Evolutionary conservation across 331 rosid species (phyloP).

Genomic region (Arachis monticola): DNA sequence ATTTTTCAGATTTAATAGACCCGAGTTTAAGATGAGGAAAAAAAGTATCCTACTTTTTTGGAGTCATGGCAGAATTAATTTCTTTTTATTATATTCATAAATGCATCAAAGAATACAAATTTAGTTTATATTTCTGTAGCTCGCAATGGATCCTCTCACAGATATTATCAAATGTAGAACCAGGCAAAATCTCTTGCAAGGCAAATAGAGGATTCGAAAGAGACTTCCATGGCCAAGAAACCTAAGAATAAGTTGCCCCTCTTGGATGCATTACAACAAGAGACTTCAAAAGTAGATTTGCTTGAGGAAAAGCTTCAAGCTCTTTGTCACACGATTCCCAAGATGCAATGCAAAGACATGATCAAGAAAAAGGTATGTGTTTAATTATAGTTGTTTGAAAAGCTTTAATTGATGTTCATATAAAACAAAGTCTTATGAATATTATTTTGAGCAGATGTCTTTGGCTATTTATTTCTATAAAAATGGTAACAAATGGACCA

Average conservation of each 20-base stretch:
- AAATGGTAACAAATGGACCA: constrained; percentile 1
- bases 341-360: constrained; percentile 66
- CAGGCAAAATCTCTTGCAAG: constrained; percentile 62
- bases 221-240: constrained; percentile 43
- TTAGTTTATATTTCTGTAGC: constrained; percentile 4
- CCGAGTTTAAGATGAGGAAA: not conserved
- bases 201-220: constrained; percentile 56
- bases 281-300: constrained; percentile 50
- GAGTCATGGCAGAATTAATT: not conserved
- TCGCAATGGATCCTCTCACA: constrained; percentile 43
- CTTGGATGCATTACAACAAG: constrained; percentile 44
- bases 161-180: constrained; percentile 54
- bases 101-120: constrained; percentile 11
- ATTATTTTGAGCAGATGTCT: no score
- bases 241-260: constrained; percentile 51
- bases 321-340: constrained; percentile 66
- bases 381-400: not conserved
- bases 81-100: not conserved
- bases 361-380: constrained; percentile 65
- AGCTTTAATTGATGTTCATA: not conserved
- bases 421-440: not conserved
- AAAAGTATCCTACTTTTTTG: not conserved
- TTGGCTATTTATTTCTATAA: not conserved
- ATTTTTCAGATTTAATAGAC: not conserved
- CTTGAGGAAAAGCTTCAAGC: constrained; percentile 75